Evolutionary conservation across 2,329 filamentous ascomycete genomes (phyloP).

Genomic region (Aspergillus eucalypticola): DNA sequence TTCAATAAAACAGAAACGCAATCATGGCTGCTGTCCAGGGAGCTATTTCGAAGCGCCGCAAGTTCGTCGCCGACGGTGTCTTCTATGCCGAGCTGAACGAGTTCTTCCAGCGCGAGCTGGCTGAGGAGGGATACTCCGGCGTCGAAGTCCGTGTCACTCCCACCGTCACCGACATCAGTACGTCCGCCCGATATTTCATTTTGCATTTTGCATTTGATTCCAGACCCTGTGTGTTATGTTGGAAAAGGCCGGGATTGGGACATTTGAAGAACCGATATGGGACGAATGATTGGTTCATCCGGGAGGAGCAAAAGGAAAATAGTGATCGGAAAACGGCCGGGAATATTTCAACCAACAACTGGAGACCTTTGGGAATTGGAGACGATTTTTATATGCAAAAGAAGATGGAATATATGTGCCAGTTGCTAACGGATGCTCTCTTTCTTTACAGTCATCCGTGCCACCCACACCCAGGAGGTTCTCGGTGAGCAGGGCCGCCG

Average conservation of each 20-base stretch:
- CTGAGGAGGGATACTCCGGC: slow-evolving; percentile 99
- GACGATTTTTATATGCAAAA: slow-evolving; percentile 1
- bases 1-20: slow-evolving; percentile 39
- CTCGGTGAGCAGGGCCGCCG: slow-evolving; percentile 99
- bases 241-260: slow-evolving; percentile 13
- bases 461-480: slow-evolving; percentile 99
- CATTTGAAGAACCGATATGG: slow-evolving; percentile 11
- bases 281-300: not conserved
- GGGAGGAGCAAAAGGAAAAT: not conserved
- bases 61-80: slow-evolving; percentile 97
- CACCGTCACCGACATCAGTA: slow-evolving; percentile 98
- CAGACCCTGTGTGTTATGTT: not conserved
- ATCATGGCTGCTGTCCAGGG: slow-evolving; percentile 54
- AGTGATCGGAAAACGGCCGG: slow-evolving; percentile 5
- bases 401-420: slow-evolving; percentile 8
- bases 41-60: slow-evolving; percentile 55
- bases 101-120: slow-evolving; percentile 99
- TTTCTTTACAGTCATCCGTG: slow-evolving; percentile 74
- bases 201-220: slow-evolving; percentile 20
- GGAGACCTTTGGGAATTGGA: slow-evolving; percentile 1
- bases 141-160: slow-evolving; percentile 99
- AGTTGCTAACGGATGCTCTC: slow-evolving; percentile 36
- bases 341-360: not conserved
- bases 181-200: slow-evolving; percentile 32
- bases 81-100: slow-evolving; percentile 99